Conservation (phyloP, 2,329 filamentous ascomycete genomes). For the Beauveria sp. region DNA sequence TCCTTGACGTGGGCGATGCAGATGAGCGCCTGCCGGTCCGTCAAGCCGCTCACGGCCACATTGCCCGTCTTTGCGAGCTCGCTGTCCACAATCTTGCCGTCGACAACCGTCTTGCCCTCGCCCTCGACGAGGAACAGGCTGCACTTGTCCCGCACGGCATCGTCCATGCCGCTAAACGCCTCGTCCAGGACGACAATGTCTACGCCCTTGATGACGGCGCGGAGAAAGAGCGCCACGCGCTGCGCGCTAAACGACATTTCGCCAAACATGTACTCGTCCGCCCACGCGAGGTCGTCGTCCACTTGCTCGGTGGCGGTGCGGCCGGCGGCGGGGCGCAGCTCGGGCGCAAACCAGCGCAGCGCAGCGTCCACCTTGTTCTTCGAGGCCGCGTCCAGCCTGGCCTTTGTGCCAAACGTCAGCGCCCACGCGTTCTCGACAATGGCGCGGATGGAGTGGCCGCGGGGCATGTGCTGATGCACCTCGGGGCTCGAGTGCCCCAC, state of each 20-base stretch:
- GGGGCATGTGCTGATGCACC: constrained; percentile 87
- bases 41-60: constrained; percentile 54
- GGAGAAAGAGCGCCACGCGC: constrained; percentile 75
- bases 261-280: constrained; percentile 60
- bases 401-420: constrained; percentile 70
- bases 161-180: constrained; percentile 80
- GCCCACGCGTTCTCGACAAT: constrained; percentile 84
- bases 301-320: not conserved
- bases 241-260: constrained; percentile 74
- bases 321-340: constrained; percentile 54
- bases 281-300: constrained; percentile 48
- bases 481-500: constrained; percentile 93
- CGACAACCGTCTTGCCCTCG: constrained; percentile 37
- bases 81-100: constrained; percentile 37
- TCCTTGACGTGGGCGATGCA: constrained; percentile 87
- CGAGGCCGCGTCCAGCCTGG: constrained; percentile 53
- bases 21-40: constrained; percentile 70
- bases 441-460: constrained; percentile 62
- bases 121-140: constrained; percentile 68
- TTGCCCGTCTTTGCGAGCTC: constrained; percentile 34
- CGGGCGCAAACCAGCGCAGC: constrained; percentile 68
- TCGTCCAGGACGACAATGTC: constrained; percentile 83
- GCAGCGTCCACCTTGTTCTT: constrained; percentile 57
- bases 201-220: constrained; percentile 70
- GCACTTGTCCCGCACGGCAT: constrained; percentile 76